phyloP scores from a whole-genome alignment of 106 monocot genomes.

The Vanilla planifolia region DNA sequence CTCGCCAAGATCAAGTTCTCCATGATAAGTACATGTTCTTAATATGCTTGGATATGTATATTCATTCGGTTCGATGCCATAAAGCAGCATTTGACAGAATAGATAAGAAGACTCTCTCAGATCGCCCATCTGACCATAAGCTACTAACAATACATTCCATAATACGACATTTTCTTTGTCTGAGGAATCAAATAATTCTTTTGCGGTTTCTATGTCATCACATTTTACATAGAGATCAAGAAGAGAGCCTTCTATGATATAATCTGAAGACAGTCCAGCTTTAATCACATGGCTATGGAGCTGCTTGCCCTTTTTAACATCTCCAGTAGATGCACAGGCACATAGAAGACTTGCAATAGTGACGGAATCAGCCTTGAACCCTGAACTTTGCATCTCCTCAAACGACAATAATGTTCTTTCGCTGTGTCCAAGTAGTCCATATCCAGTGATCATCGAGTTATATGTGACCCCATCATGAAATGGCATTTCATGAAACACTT shows the following conservation, averaged over 20 bases:
- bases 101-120: conserved; percentile 45
- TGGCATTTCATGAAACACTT: conserved; percentile 50
- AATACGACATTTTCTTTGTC: conserved; percentile 56
- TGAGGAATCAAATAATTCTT: conserved; percentile 36
- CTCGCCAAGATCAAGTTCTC: conserved; percentile 51
- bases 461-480: conserved; percentile 52
- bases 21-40: conserved; percentile 60
- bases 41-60: conserved; percentile 84
- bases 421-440: conserved; percentile 42
- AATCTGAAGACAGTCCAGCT: conserved; percentile 56
- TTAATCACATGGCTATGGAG: conserved; percentile 62
- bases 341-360: conserved; percentile 57
- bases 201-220: conserved; percentile 44
- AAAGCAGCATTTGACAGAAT: conserved; percentile 56
- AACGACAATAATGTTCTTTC: conserved; percentile 35
- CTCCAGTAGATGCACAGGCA: conserved; percentile 57
- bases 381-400: conserved; percentile 40
- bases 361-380: conserved; percentile 57
- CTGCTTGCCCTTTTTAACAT: conserved; percentile 49
- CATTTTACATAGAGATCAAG: conserved; percentile 88
- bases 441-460: conserved; percentile 74
- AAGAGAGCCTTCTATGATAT: conserved; percentile 79
- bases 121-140: conserved; percentile 58
- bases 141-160: conserved; percentile 93
- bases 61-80: conserved; percentile 45